Evolutionary conservation across 768 basidiomycete species (phyloP), one percentile per base, ranked within the genome.

Genomic region (Lactarius sanguifluus): DNA sequence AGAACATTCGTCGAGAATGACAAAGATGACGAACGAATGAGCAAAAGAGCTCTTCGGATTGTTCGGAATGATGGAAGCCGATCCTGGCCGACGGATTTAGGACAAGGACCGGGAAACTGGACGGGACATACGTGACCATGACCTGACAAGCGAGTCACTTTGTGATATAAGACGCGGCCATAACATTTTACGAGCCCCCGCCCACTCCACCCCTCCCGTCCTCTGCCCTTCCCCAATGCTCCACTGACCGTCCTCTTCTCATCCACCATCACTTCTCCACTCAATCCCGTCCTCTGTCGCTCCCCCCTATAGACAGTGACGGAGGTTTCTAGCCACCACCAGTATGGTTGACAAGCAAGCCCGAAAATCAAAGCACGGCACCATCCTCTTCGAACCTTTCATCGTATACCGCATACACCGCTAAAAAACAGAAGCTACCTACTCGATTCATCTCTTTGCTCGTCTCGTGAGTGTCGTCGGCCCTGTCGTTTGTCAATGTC

Each of bases 361-460:
- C 75, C 89, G 88, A 72, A 87, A 82, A 78, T 87, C 88, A 75
- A 89, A 87, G 83, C 88, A 91, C 89, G 90, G 91, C 82, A 88
- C 89, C 78, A 84, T 91, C 67, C 85, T 91, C 75, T 92, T 92
- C 77, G 90, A 91, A 81, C 91, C 91, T 68, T 86, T 89, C 81
- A 88, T 91, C 78, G 90, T 91, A 77, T 86, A 91, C 79, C 91
- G 91, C 77, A 92, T 92, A 92, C 85, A 87, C 80, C 79, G 79
- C 75, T 83, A 75, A 84, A 74, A 71, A 74, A 18, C n/a, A 32
- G 28, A 2, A 57, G 55, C 61, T 57, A 56, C 40, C 64, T 54
- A 47, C 59, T 57, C 41, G 40, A 7, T 40, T 25, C 38, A 40
- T 66, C 55, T 66, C 60, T 59, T 43, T 71, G 61, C 55, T 72